Conservation (phyloP, 345 rosid genomes). For the Dipteronia dyeriana region DNA sequence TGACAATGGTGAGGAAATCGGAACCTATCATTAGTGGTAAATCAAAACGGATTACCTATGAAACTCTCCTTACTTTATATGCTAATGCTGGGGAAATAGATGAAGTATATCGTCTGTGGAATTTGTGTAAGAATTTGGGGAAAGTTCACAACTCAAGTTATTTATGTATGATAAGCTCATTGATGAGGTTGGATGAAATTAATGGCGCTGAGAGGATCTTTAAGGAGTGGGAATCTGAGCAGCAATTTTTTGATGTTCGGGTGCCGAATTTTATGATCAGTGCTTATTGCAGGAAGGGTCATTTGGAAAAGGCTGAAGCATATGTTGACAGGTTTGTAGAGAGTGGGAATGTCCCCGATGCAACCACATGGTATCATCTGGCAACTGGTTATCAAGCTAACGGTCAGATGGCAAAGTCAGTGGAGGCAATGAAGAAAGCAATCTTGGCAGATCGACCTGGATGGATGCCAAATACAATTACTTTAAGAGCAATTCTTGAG, state of each 20-base stretch:
- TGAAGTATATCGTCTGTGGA: constrained; percentile 61
- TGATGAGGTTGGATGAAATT: constrained; percentile 53
- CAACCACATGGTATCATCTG: constrained; percentile 40
- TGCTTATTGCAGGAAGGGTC: constrained; percentile 51
- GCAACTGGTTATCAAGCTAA: constrained; percentile 38
- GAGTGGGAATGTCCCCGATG: constrained; percentile 33
- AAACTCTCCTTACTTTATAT: constrained; percentile 47
- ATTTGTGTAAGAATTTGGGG: constrained; percentile 39
- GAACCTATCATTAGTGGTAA: constrained; percentile 32
- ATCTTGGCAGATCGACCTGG: constrained; percentile 30
- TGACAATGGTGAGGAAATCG: constrained; percentile 43
- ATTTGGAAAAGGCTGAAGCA: constrained; percentile 57
- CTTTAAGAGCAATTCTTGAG: constrained; percentile 44
- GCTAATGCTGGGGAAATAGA: constrained; percentile 45
- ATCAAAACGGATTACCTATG: constrained; percentile 33
- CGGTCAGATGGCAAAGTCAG: constrained; percentile 46
- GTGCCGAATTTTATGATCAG: constrained; percentile 48
- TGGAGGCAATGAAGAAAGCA: constrained; percentile 45
- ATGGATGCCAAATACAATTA: constrained; percentile 33
- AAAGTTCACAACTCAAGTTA: constrained; percentile 45
- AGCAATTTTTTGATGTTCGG: constrained; percentile 36
- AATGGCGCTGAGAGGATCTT: constrained; percentile 55
- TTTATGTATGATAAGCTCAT: constrained; percentile 49
- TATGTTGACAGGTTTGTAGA: constrained; percentile 29
- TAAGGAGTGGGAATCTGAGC: constrained; percentile 56